Conservation (phyloP, 768 basidiomycete genomes). For the Boletus eberwhitei region DNA sequence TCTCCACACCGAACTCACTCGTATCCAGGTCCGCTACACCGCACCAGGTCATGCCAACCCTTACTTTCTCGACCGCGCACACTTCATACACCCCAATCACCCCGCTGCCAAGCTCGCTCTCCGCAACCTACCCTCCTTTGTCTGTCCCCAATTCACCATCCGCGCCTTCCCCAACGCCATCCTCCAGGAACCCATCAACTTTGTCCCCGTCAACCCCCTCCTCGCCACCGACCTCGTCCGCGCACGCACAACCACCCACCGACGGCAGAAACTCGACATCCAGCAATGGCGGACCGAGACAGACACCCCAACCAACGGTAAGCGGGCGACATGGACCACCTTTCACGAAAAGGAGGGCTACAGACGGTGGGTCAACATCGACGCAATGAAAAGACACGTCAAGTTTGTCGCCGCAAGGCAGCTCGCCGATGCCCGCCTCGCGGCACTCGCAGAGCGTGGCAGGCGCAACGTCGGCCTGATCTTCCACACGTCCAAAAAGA, state of each 20-base stretch:
- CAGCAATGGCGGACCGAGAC: neutral
- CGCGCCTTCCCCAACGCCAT: slow-evolving; percentile 24
- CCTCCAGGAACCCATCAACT: slow-evolving; percentile 10
- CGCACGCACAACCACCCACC: neutral
- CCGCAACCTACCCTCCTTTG: slow-evolving; percentile 15
- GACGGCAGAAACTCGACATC: neutral
- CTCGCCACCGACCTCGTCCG: slow-evolving; percentile 15
- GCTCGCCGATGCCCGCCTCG: slow-evolving; percentile 3
- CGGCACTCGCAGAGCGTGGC: slow-evolving; percentile 7
- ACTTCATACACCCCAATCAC: slow-evolving; percentile 17
- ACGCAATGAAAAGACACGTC: neutral
- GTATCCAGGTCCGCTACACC: slow-evolving; percentile 3
- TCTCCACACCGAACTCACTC: neutral
- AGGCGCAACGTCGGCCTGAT: slow-evolving; percentile 15
- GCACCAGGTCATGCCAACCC: slow-evolving; percentile 17
- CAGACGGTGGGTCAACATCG: neutral
- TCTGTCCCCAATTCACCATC: slow-evolving; percentile 19
- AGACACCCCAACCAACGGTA: neutral
- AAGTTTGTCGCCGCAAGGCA: neutral
- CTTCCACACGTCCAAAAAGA: slow-evolving; percentile 23
- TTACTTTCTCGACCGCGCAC: slow-evolving; percentile 5
- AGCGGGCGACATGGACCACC: neutral
- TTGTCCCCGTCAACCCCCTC: slow-evolving; percentile 20
- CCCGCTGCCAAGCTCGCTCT: slow-evolving; percentile 13
- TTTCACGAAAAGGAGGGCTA: neutral